These are phyloP conservation scores for Sarocladiaceae sp. DNA, from an alignment of 2,329 filamentous ascomycete genomes.

Conservation along the genomic window DNA sequence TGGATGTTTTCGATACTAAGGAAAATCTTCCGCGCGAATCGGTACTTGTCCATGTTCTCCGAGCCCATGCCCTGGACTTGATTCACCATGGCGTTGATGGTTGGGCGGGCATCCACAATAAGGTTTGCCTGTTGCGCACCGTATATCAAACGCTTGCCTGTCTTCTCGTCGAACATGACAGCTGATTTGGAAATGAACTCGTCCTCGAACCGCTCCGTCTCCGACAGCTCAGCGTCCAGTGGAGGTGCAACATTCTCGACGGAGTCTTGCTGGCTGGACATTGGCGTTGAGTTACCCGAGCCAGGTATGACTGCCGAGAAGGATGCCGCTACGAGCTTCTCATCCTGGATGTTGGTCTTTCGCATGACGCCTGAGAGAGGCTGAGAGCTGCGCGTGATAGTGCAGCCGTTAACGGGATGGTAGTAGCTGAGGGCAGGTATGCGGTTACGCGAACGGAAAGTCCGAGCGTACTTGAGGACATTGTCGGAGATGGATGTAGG, in stretches of 20 bases:
- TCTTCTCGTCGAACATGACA: conserved; percentile 48
- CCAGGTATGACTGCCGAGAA: conserved; percentile 49
- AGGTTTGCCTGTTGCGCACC: conserved; percentile 90
- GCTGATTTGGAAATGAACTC: conserved; percentile 46
- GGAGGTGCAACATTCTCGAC: conserved; percentile 21
- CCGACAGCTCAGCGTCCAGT: conserved; percentile 45
- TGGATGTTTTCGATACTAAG: conserved; percentile 98
- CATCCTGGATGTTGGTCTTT: conserved; percentile 91
- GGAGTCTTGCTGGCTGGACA: conserved; percentile 42
- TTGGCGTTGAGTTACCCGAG: conserved; percentile 27
- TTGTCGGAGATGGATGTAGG: conserved; percentile 93
- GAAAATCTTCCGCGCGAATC: conserved; percentile 83
- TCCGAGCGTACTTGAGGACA: conserved; percentile 84
- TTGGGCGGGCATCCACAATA: conserved; percentile 92
- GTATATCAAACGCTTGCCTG: conserved; percentile 63
- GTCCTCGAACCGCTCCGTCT: conserved; percentile 62
- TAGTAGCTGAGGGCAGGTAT: conserved; percentile 89
- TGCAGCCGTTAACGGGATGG: conserved; percentile 95
- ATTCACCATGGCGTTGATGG: conserved; percentile 90
- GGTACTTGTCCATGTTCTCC: conserved; percentile 97
- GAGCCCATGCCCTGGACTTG: conserved; percentile 89
- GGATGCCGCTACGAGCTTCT: conserved; percentile 86
- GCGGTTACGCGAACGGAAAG: conserved; percentile 80
- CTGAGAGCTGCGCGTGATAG: conserved; percentile 91
- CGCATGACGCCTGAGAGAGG: conserved; percentile 79